Percentiles rank a stretch among this genome's conserved stretches.
Evolutionary conservation across 2,329 filamentous ascomycete genomes (phyloP).

Genomic region (Claviceps fusiformis): DNA sequence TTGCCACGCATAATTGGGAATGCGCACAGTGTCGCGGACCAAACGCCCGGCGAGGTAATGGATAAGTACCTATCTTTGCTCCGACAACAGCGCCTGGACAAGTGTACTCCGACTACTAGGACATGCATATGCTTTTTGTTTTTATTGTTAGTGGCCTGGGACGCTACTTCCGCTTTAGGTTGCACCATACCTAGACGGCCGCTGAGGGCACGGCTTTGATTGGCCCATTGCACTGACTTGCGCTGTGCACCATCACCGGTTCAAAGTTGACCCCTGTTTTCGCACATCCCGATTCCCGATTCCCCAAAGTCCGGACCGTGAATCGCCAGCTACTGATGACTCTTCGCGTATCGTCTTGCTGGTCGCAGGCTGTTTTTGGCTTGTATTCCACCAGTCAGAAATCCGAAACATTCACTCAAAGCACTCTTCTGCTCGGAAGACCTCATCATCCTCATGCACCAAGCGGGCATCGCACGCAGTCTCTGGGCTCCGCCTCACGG

Average conservation of each 20-base stretch:
- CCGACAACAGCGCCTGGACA: too few relatives aligned
- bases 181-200: not conserved
- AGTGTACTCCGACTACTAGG: too few relatives aligned
- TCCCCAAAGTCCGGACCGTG: not conserved
- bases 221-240: not conserved
- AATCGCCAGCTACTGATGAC: not conserved
- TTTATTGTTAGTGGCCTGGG: not conserved
- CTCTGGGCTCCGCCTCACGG: not conserved
- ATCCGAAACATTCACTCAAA: not conserved
- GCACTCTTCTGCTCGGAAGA: not conserved
- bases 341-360: too few relatives aligned
- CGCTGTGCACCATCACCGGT: not conserved
- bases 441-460: not conserved
- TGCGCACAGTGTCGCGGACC: too few relatives aligned
- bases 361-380: too few relatives aligned
- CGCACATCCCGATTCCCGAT: not conserved
- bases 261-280: not conserved
- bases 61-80: too few relatives aligned
- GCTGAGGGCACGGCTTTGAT: conserved; percentile 9
- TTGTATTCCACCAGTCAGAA: not conserved
- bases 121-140: too few relatives aligned
- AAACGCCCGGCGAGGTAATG: too few relatives aligned
- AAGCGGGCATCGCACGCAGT: not conserved
- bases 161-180: not conserved
- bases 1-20: too few relatives aligned